phyloP scores from a whole-genome alignment of 2,329 filamentous ascomycete genomes.

The Nemania serpens region DNA sequence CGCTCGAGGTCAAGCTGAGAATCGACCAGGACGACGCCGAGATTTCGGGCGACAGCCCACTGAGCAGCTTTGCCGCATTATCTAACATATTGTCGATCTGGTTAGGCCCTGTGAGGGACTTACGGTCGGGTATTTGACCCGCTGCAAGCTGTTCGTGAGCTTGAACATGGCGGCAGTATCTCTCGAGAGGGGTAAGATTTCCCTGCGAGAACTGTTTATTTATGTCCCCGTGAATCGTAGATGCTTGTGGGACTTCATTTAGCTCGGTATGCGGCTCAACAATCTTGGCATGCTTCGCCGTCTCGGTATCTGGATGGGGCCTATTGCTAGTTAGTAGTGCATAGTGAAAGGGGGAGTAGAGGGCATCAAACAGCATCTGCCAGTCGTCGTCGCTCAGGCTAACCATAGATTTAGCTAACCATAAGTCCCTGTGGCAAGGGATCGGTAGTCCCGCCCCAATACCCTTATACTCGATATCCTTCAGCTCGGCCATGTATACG shows the following conservation, averaged over 20 bases:
- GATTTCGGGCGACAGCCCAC: neutral
- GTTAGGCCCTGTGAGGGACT: neutral
- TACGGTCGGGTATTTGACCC: conserved; percentile 8
- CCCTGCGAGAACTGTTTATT: neutral
- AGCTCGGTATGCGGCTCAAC: neutral
- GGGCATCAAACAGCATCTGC: conserved; percentile 29
- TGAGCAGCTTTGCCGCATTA: neutral
- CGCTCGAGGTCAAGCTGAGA: neutral
- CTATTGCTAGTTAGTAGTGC: conserved; percentile 10
- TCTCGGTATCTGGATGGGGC: neutral
- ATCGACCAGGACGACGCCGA: neutral
- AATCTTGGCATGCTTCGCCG: neutral
- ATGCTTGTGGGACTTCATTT: neutral
- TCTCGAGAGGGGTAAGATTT: conserved; percentile 26
- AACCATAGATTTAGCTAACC: conserved; percentile 26
- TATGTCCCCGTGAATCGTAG: neutral
- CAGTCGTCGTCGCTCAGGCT: conserved; percentile 29
- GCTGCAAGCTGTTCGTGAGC: conserved; percentile 32
- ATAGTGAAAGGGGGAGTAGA: neutral
- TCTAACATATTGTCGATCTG: neutral
- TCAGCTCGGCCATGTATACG: conserved; percentile 26
- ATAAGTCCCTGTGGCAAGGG: conserved; percentile 23
- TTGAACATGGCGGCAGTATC: conserved; percentile 30
- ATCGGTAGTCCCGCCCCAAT: conserved; percentile 30
- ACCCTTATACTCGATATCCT: conserved; percentile 33